Base-by-base conservation (phyloP, 2,329 filamentous ascomycete species). In the Trichothecium roseum region DNA sequence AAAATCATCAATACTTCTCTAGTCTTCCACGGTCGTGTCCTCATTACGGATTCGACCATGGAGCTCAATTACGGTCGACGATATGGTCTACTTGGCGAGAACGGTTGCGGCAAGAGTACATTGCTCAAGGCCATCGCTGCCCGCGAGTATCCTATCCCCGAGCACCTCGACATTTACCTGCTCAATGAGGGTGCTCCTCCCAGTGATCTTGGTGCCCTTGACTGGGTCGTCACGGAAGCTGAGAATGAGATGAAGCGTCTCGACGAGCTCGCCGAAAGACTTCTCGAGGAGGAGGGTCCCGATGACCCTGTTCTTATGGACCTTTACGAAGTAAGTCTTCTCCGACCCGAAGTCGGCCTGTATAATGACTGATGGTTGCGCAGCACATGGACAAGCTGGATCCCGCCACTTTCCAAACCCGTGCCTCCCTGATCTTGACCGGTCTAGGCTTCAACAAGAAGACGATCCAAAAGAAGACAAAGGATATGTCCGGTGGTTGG, bases 401-500 rank as follows among this genome's bases (percentile, higher is more conserved):
- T 54, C 91, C 91, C 32, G 93, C 87, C 27, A 98, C 93, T 35
- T 98, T 98, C 66, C 71, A 86, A 55, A 94, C 89, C 42, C 86
- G 91, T 57, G 91, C 91, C 42, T 94, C 89, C 37, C 80, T 95
- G 47, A 98, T 98, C 59, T 66, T 98, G 50, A 98, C 91, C 37
- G 91, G 91, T 87, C 83, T 98, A 40, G 91, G 91, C 47, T 98
- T 98, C 78, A 94, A 98, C 80, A 96, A 96, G 73, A 67, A 65
- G 50, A 98, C 93, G 38, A 96, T 98, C 57, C 71, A 93, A 64
- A 98, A 98, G 78, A 95, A 93, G 79, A 98, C 93, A 52, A 98
- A 96, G 77, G 93, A 98, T 62, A 98, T 98, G 93, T 98, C 91
- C 47, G 91, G 91, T 85, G 91, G 91, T 52, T 98, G 91, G 91